These are phyloP conservation scores for Volvox africanus DNA, from an alignment of 139 green algal genomes.

Conservation along the genomic window DNA sequence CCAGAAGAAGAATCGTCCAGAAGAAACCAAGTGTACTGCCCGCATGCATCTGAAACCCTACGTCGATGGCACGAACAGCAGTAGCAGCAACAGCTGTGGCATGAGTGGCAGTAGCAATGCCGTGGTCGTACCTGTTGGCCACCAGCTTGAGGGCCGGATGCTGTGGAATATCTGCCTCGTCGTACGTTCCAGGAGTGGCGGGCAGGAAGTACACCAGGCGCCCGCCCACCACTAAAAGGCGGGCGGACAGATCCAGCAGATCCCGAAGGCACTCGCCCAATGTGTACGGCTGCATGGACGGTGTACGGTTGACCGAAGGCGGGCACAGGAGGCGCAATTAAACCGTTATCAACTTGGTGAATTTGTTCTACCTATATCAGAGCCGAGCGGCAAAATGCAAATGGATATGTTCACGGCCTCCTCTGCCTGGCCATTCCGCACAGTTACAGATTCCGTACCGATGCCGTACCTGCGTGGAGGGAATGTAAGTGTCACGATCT, in stretches of 20 bases:
- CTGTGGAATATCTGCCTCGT: conserved; percentile 72
- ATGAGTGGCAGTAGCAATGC: too few species aligned
- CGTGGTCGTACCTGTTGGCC: conserved; percentile 54
- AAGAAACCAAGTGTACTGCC: too few species aligned
- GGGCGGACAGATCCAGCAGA: conserved; percentile 87
- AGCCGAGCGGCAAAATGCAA: too few species aligned
- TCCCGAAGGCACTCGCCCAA: conserved; percentile 93
- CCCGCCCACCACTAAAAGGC: conserved; percentile 74
- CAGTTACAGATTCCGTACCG: neutral
- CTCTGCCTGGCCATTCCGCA: too few species aligned
- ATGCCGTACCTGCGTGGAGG: conserved; percentile 62
- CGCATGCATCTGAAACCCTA: too few species aligned
- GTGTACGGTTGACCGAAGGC: neutral
- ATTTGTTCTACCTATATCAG: too few species aligned
- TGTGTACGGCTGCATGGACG: conserved; percentile 73
- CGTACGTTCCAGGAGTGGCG: conserved; percentile 67
- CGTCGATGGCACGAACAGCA: too few species aligned
- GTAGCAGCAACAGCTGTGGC: too few species aligned
- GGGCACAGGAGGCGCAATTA: too few species aligned
- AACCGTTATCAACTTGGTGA: too few species aligned
- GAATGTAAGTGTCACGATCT: conserved; percentile 77
- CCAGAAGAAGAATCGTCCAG: too few species aligned
- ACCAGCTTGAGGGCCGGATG: conserved; percentile 79
- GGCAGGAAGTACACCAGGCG: conserved; percentile 85
- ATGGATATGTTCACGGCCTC: too few species aligned